phyloP scores from a whole-genome alignment of 306 rosid genomes.

The Adenanthera pavonina region DNA sequence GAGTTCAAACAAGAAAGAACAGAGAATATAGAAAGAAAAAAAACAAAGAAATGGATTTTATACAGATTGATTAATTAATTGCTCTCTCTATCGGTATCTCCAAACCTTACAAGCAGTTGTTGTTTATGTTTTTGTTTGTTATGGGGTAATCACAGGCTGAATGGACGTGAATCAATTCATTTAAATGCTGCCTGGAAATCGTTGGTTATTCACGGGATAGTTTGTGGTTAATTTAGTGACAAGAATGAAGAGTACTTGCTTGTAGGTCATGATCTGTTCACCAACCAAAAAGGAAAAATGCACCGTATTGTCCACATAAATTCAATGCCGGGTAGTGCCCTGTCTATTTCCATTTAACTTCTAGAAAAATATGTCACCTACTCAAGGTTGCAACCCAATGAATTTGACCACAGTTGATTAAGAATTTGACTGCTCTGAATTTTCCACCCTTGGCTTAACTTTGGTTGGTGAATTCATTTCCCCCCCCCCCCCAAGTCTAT shows the following conservation, averaged over 20 bases:
- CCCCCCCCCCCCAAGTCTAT: conserved; percentile 24
- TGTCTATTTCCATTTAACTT: conserved; percentile 43
- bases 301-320: conserved; percentile 35
- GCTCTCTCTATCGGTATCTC: neutral
- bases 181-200: neutral
- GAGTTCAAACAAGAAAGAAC: neutral
- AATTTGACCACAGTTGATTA: conserved; percentile 37
- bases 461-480: conserved; percentile 41
- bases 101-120: neutral
- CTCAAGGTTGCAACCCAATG: conserved; percentile 13
- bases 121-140: neutral
- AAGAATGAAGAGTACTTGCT: neutral
- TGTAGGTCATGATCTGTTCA: conserved; percentile 60
- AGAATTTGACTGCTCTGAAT: conserved; percentile 31
- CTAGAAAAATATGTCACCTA: conserved; percentile 39
- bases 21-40: neutral
- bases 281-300: conserved; percentile 55
- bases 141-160: neutral
- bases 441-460: conserved; percentile 39
- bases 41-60: neutral
- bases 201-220: neutral
- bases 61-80: neutral
- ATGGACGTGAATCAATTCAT: neutral
- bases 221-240: neutral
- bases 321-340: conserved; percentile 36